Percentiles rank a stretch among this genome's conserved stretches.
phyloP scores from a whole-genome alignment of 352 stramenopile genomes.

The Globisporangium takayamanum region DNA sequence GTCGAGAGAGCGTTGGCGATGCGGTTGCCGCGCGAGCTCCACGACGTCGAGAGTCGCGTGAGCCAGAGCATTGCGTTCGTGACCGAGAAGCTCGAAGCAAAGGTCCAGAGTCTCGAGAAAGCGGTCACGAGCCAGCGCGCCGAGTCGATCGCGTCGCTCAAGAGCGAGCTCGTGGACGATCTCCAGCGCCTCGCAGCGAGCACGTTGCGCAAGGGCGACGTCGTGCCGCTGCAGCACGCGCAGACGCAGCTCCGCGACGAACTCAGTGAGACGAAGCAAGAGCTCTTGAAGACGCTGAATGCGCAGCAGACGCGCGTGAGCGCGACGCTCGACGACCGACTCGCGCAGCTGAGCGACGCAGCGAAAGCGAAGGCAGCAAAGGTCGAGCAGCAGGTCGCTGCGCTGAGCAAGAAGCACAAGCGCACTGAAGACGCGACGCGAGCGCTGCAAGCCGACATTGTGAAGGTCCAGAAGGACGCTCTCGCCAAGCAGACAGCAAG shows the following conservation, averaged over 20 bases:
- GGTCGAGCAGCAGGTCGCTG: constrained; percentile 42
- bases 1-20: constrained; percentile 65
- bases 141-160: constrained; percentile 42
- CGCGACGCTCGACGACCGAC: constrained; percentile 44
- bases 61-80: constrained; percentile 47
- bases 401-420: constrained; percentile 52
- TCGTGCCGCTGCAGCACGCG: constrained; percentile 42
- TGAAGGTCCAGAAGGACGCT: constrained; percentile 33
- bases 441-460: constrained; percentile 34
- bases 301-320: constrained; percentile 38
- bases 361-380: constrained; percentile 43
- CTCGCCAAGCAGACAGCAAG: constrained; percentile 19
- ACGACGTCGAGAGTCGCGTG: constrained; percentile 64
- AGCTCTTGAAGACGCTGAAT: constrained; percentile 51
- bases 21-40: constrained; percentile 56
- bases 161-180: constrained; percentile 51
- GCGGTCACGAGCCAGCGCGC: constrained; percentile 37
- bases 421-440: constrained; percentile 44
- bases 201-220: constrained; percentile 40
- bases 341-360: constrained; percentile 31
- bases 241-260: constrained; percentile 62
- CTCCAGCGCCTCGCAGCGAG: constrained; percentile 46
- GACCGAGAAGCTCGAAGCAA: constrained; percentile 67
- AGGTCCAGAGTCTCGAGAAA: constrained; percentile 51
- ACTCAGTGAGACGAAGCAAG: constrained; percentile 38